Conservation (phyloP, 805 yeast genomes). For the Maudiozyma saulgeensis region DNA sequence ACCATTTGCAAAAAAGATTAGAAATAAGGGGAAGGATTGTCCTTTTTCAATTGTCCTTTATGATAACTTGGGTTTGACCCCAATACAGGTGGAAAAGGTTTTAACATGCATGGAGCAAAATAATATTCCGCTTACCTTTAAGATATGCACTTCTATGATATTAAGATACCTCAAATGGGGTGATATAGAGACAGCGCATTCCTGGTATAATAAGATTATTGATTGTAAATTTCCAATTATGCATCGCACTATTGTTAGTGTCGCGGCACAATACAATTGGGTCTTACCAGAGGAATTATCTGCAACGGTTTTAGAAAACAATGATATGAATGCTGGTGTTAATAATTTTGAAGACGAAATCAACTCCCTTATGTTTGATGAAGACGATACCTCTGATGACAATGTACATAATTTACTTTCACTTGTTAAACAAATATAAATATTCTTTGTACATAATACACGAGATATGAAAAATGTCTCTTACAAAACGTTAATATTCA, state of each 20-base stretch:
- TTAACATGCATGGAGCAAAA: conserved; percentile 17
- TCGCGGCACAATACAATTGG: conserved; percentile 17
- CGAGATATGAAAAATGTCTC: no score
- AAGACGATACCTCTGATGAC: not conserved
- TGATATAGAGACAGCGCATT: conserved; percentile 15
- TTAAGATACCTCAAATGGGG: conserved; percentile 10
- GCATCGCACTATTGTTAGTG: conserved; percentile 14
- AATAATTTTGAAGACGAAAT: not conserved
- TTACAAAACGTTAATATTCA: not conserved
- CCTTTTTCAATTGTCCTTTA: conserved; percentile 23
- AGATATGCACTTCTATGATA: conserved; percentile 21
- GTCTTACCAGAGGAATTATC: conserved; percentile 11
- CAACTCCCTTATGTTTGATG: not conserved
- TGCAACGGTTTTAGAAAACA: not conserved
- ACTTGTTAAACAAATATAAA: not conserved
- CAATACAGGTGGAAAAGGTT: conserved; percentile 11
- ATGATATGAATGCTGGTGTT: not conserved
- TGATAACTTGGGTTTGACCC: conserved; percentile 11
- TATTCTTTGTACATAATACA: not conserved
- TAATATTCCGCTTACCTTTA: conserved; percentile 18
- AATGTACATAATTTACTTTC: not conserved
- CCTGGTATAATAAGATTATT: conserved; percentile 22
- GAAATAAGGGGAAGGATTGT: conserved; percentile 8
- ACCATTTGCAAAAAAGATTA: conserved; percentile 5
- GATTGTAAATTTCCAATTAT: conserved; percentile 16